These are phyloP conservation scores for Earliella scabrosa DNA, from an alignment of 1,284 basidiomycete species.

Conservation along the genomic window DNA sequence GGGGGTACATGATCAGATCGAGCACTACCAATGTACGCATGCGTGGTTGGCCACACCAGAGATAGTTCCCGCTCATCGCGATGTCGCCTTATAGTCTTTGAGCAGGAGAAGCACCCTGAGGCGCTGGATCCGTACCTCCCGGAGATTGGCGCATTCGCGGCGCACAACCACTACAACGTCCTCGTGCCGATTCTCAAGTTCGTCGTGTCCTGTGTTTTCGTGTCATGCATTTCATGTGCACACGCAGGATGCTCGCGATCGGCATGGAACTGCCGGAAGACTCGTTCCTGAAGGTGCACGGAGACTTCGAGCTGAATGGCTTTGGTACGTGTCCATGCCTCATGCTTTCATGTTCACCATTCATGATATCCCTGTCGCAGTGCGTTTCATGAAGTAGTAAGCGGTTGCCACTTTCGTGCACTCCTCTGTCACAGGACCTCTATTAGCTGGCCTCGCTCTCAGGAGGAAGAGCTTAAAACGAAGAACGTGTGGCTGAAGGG, in stretches of 20 bases:
- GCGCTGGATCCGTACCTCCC: slow-evolving; percentile 44
- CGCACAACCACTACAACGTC: slow-evolving; percentile 36
- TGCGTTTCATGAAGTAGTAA: slow-evolving; percentile 41
- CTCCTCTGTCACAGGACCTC: not conserved
- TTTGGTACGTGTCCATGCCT: slow-evolving; percentile 24
- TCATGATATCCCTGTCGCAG: too few relatives aligned
- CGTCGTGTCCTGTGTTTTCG: not conserved
- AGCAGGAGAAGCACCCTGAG: slow-evolving; percentile 36
- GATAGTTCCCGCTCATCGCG: too few relatives aligned
- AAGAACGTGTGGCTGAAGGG: slow-evolving; percentile 65
- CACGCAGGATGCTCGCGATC: slow-evolving; percentile 45
- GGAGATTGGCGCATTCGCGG: slow-evolving; percentile 42
- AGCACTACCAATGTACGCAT: slow-evolving; percentile 61
- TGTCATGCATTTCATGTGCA: not conserved
- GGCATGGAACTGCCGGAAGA: slow-evolving; percentile 42
- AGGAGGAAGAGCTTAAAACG: slow-evolving; percentile 53
- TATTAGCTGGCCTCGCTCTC: slow-evolving; percentile 35
- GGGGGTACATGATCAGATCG: slow-evolving; percentile 64
- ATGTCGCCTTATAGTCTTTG: slow-evolving; percentile 4
- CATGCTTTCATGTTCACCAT: not conserved
- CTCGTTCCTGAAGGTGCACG: slow-evolving; percentile 34
- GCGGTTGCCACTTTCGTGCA: not conserved
- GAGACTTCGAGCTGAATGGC: slow-evolving; percentile 27
- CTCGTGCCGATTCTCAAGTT: slow-evolving; percentile 29
- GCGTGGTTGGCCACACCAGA: slow-evolving; percentile 4